A percentile compares a stretch with the other conserved stretches of the same genome.
Evolutionary conservation across 768 basidiomycete species (phyloP).

Genomic region (Termitomyces sp.): DNA sequence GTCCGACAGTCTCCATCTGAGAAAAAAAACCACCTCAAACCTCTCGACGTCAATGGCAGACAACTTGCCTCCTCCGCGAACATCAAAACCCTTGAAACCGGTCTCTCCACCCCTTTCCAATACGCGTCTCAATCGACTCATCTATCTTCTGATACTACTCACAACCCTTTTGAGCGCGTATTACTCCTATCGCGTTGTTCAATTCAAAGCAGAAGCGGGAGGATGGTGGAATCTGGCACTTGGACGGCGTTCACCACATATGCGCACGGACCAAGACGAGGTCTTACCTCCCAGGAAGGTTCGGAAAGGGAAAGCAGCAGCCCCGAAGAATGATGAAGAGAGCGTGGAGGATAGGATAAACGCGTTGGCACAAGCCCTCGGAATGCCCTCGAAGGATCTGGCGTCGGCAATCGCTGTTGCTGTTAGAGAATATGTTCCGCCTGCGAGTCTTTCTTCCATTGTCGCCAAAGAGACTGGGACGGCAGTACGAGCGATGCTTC

Average conservation of each 20-base stretch:
- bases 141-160: conserved; percentile 45
- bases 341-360: conserved; percentile 57
- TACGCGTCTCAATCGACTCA: conserved; percentile 45
- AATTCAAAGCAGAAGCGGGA: conserved; percentile 45
- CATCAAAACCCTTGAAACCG: conserved; percentile 18
- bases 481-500: conserved; percentile 40
- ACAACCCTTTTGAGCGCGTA: conserved; percentile 44
- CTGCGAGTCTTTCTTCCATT: conserved; percentile 57
- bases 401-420: conserved; percentile 64
- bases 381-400: conserved; percentile 57
- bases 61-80: conserved; percentile 30
- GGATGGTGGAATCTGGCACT: conserved; percentile 62
- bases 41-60: conserved; percentile 12
- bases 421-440: conserved; percentile 57
- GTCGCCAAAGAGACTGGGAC: conserved; percentile 46
- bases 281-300: conserved; percentile 8
- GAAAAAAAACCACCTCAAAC: conserved; percentile 18
- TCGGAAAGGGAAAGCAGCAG: conserved; percentile 7
- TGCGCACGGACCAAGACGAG: not conserved
- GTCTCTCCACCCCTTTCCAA: conserved; percentile 47
- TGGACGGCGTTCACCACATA: conserved; percentile 33
- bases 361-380: conserved; percentile 59
- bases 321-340: conserved; percentile 6
- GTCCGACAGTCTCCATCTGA: not conserved
- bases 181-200: conserved; percentile 48